Conservation (phyloP, 305 asterid genomes). For the Fraxinus xanthoxyloides region DNA sequence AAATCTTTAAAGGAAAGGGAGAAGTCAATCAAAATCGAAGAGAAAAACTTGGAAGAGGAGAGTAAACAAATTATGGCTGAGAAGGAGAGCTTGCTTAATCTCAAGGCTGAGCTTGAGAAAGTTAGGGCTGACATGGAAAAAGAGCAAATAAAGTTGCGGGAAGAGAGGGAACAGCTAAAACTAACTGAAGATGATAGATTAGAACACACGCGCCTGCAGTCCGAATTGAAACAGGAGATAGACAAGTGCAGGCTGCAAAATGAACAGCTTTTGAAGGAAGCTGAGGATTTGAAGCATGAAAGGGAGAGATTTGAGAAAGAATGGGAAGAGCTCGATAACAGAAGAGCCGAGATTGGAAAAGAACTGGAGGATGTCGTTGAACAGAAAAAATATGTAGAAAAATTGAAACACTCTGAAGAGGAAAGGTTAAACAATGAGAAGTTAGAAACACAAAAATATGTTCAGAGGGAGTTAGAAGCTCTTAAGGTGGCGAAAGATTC, state of each 20-base stretch:
- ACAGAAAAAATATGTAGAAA: slow-evolving; percentile 54
- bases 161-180: slow-evolving; percentile 70
- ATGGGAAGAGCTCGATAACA: slow-evolving; percentile 93
- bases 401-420: slow-evolving; percentile 56
- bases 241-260: slow-evolving; percentile 66
- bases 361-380: slow-evolving; percentile 58
- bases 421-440: slow-evolving; percentile 70
- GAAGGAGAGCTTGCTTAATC: slow-evolving; percentile 53
- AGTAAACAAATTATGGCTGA: slow-evolving; percentile 57
- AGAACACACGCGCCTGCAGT: slow-evolving; percentile 64
- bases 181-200: slow-evolving; percentile 83
- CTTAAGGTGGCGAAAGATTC: slow-evolving; percentile 71
- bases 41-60: slow-evolving; percentile 56
- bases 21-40: slow-evolving; percentile 65
- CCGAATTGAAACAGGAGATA: slow-evolving; percentile 83
- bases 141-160: slow-evolving; percentile 48
- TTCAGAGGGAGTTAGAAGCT: slow-evolving; percentile 71
- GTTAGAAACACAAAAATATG: slow-evolving; percentile 63
- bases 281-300: slow-evolving; percentile 81
- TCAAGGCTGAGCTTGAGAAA: slow-evolving; percentile 71
- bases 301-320: slow-evolving; percentile 90
- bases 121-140: slow-evolving; percentile 54
- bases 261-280: slow-evolving; percentile 67
- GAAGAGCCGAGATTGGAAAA: slow-evolving; percentile 59
- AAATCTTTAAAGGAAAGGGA: slow-evolving; percentile 79